phyloP scores from a whole-genome alignment of 768 basidiomycete species.

The Naganishia randhawae region DNA sequence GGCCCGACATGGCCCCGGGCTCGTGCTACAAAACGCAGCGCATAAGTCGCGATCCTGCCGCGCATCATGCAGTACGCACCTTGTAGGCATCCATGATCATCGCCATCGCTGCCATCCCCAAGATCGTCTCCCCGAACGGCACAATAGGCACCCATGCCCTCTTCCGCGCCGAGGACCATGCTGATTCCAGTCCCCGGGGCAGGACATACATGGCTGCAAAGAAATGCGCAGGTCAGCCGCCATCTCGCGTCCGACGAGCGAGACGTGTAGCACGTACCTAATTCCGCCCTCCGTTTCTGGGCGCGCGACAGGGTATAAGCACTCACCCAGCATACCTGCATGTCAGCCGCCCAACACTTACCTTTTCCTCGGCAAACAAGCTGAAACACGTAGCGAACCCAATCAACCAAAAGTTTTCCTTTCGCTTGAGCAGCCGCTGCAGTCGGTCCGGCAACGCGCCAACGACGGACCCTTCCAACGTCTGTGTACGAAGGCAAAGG shows the following conservation, averaged over 20 bases:
- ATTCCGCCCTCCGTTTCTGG: conserved; percentile 71
- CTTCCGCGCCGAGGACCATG: conserved; percentile 75
- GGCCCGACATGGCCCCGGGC: conserved; percentile 43
- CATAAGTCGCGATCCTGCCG: neutral
- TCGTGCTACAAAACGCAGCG: conserved; percentile 34
- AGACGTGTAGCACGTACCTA: conserved; percentile 73
- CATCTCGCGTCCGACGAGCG: too few relatives aligned
- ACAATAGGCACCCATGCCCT: conserved; percentile 63
- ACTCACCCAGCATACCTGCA: neutral
- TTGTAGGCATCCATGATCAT: conserved; percentile 72
- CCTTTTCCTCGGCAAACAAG: conserved; percentile 78
- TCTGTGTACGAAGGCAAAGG: conserved; percentile 36
- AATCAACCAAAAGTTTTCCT: conserved; percentile 67
- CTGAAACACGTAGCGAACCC: conserved; percentile 72
- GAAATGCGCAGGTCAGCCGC: too few relatives aligned
- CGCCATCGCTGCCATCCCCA: conserved; percentile 75
- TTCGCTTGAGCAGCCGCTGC: conserved; percentile 62
- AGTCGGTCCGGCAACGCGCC: conserved; percentile 52
- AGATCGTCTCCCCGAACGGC: conserved; percentile 50
- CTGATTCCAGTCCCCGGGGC: conserved; percentile 83
- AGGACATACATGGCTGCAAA: conserved; percentile 53
- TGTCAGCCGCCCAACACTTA: conserved; percentile 24
- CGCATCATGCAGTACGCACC: conserved; percentile 29
- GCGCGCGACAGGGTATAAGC: neutral
- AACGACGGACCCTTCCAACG: conserved; percentile 28